These are phyloP conservation scores for Litchi chinensis DNA, from an alignment of 345 rosid genomes.

Conservation along the genomic window DNA sequence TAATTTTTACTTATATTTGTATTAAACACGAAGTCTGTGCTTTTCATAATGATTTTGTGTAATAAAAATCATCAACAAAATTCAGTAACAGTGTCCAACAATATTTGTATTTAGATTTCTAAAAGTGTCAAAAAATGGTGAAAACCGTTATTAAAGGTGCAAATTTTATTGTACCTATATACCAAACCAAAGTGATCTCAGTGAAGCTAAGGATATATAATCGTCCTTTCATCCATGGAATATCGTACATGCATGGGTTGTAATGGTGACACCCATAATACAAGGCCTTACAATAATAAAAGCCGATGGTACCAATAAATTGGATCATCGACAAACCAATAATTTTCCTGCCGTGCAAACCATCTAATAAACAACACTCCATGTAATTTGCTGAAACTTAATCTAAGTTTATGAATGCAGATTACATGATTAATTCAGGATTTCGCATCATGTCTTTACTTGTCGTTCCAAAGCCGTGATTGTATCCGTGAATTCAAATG, in stretches of 20 bases:
- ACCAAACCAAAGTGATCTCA: too few relatives aligned
- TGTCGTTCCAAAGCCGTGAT: conserved; percentile 29
- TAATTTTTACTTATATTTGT: too few relatives aligned
- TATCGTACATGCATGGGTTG: conserved; percentile 2
- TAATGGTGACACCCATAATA: background rate
- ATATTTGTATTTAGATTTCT: too few relatives aligned
- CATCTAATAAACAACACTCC: conserved; percentile 7
- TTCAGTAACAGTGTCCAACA: too few relatives aligned
- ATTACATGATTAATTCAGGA: conserved; percentile 23
- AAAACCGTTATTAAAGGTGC: too few relatives aligned
- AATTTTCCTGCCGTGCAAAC: conserved; percentile 9
- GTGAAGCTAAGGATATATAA: too few relatives aligned
- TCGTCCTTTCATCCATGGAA: background rate
- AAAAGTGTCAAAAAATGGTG: too few relatives aligned
- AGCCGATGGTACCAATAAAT: background rate
- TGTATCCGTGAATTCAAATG: conserved; percentile 21
- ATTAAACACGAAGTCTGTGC: too few relatives aligned
- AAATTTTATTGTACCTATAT: too few relatives aligned
- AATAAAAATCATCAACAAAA: too few relatives aligned
- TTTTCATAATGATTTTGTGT: too few relatives aligned
- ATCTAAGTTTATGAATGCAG: conserved; percentile 11
- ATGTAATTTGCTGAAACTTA: background rate
- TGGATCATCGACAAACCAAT: conserved; percentile 19
- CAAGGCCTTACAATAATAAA: background rate
- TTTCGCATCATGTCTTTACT: conserved; percentile 40